These are phyloP conservation scores for Zea luxurians DNA, from an alignment of 176 grass and related monocot genomes.

Conservation along the genomic window DNA sequence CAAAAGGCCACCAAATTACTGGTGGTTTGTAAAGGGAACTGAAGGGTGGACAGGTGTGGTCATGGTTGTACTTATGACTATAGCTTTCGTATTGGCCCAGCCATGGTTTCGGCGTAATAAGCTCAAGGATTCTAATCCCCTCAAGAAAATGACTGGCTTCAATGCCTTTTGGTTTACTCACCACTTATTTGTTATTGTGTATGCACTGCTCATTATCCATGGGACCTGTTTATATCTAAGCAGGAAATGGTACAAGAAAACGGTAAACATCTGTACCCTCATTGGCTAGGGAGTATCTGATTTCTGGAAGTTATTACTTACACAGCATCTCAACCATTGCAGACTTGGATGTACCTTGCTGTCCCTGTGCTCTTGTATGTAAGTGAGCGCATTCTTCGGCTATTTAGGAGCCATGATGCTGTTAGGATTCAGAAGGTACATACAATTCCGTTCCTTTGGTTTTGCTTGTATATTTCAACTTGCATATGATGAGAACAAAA, in stretches of 20 bases:
- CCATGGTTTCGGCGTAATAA: constrained; percentile 90
- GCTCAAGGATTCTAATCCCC: constrained; percentile 65
- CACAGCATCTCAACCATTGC: constrained; percentile 13
- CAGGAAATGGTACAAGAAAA: constrained; percentile 89
- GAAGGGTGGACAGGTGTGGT: constrained; percentile 84
- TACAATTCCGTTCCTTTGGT: constrained; percentile 8
- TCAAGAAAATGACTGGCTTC: constrained; percentile 82
- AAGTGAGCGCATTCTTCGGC: constrained; percentile 67
- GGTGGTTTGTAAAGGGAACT: constrained; percentile 96
- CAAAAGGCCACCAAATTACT: constrained; percentile 66
- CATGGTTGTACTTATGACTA: constrained; percentile 82
- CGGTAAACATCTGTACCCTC: constrained; percentile 50
- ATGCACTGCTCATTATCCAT: constrained; percentile 72
- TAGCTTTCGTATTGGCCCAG: constrained; percentile 72
- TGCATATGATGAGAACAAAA: not conserved
- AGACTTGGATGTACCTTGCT: constrained; percentile 98
- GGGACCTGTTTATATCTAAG: constrained; percentile 70
- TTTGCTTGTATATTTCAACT: constrained; percentile 14
- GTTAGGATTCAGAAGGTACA: constrained; percentile 82
- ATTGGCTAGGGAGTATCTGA: not conserved
- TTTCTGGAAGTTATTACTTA: constrained; percentile 19
- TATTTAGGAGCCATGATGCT: constrained; percentile 74
- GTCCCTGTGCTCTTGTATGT: constrained; percentile 74
- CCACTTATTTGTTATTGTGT: constrained; percentile 87
- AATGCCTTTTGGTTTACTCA: constrained; percentile 97